Evolutionary conservation across 2,329 filamentous ascomycete genomes (phyloP), one percentile per base, ranked within the genome.

Genomic region (Pseudogymnoascus sp.): DNA sequence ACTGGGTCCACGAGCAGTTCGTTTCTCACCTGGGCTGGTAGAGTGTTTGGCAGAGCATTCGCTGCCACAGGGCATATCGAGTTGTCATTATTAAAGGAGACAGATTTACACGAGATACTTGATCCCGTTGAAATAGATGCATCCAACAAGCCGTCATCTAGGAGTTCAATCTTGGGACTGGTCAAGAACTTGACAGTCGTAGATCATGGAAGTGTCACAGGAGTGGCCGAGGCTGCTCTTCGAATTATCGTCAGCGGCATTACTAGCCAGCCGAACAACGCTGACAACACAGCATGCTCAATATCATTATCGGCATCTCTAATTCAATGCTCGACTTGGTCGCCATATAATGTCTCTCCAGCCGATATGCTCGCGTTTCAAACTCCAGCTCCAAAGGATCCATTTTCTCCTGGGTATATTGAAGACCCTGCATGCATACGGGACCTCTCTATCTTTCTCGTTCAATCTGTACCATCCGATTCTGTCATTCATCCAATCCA

Each of bases 1-100:
- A 80, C 83, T n/a, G 78, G 82, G 38, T 77, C 82, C 1, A 79
- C 88, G 14, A 89, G 86, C 62, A 77, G 83, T 25, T 82, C 85
- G 14, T 97, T 95, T 72, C 78, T 91, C 0, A 78, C 90, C 0
- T 99, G 96, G 96, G 89, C 90, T 49, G 93, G 90, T 2, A 84
- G 88, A 65, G 88, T 93, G 1, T 80, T 97, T 49, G 95, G 96
- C 6, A 85, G 91, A 71, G 88, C 91, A 0, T 97, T 93, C 75
- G 87, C 88, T 40, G 83, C 89, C 14, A 90, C 86, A 28, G 92
- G 92, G 1, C 80, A 85, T 62, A 81, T 91, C 5, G 83, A 86
- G 14, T 73, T 78, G 37, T 83, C 83, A 59, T 78, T 89, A 52
- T 73, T 88, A 1, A 78, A 80, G 25, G 87, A 90, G 71, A 86